Conservation (phyloP, 306 rosid genomes). For the Ceratonia siliqua region DNA sequence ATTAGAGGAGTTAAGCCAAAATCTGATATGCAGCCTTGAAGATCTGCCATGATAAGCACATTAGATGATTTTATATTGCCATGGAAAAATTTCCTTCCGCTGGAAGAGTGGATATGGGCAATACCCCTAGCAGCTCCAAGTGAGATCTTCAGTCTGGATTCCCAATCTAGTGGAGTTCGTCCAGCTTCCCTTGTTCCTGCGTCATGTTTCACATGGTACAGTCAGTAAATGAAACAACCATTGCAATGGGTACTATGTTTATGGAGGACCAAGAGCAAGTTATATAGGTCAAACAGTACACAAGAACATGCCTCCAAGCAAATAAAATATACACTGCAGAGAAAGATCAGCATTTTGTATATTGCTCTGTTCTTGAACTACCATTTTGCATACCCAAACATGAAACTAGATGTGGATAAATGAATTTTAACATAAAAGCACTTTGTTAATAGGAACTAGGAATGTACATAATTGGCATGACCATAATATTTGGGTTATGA, state of each 20-base stretch:
- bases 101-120: slow-evolving; percentile 74
- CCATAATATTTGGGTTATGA: neutral
- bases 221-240: neutral
- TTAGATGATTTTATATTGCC: slow-evolving; percentile 93
- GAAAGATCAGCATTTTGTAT: slow-evolving; percentile 6
- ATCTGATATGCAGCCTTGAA: slow-evolving; percentile 71
- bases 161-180: slow-evolving; percentile 74
- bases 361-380: slow-evolving; percentile 4
- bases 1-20: slow-evolving; percentile 73
- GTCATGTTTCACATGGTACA: slow-evolving; percentile 26
- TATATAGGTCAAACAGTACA: neutral
- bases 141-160: slow-evolving; percentile 69
- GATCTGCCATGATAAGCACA: slow-evolving; percentile 66
- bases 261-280: neutral
- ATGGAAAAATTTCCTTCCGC: slow-evolving; percentile 72
- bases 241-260: neutral
- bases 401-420: neutral
- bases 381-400: neutral
- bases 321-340: neutral
- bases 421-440: neutral
- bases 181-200: slow-evolving; percentile 72
- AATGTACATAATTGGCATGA: neutral
- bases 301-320: neutral
- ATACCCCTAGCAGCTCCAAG: slow-evolving; percentile 82
- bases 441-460: neutral